These are phyloP conservation scores for Euphorbia tirucalli DNA, from an alignment of 345 rosid genomes.

Conservation along the genomic window DNA sequence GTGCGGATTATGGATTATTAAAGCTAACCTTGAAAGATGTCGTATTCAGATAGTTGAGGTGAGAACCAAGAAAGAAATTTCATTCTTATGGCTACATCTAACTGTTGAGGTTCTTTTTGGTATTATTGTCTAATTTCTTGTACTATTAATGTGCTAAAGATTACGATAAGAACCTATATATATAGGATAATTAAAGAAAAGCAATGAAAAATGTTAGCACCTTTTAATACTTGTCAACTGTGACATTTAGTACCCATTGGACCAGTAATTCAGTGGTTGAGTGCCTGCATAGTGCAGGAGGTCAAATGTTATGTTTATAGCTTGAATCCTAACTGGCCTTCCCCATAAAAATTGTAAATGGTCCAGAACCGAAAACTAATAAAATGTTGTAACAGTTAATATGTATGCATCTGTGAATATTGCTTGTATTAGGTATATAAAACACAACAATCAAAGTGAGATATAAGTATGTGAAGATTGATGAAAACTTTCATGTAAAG, in stretches of 20 bases:
- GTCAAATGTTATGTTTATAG: background rate
- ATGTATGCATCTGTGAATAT: background rate
- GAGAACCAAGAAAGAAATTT: background rate
- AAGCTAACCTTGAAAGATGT: slow-evolving; percentile 7
- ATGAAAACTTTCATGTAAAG: background rate
- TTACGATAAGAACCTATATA: background rate
- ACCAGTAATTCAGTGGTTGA: background rate
- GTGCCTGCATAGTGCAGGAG: background rate
- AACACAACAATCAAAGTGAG: background rate
- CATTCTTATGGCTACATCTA: background rate
- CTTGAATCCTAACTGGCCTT: background rate
- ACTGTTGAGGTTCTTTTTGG: background rate
- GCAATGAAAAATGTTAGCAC: background rate
- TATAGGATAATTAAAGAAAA: background rate
- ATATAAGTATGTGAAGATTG: too few relatives aligned
- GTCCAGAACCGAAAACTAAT: background rate
- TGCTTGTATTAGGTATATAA: background rate
- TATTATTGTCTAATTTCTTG: background rate
- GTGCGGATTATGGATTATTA: background rate
- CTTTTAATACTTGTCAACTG: background rate
- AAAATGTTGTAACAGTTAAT: background rate
- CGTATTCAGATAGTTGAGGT: slow-evolving; percentile 5
- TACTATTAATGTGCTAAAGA: background rate
- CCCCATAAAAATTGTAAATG: background rate
- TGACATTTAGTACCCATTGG: background rate